Conservation (phyloP, 257 asterid species). For the Nicotiana knightiana region DNA sequence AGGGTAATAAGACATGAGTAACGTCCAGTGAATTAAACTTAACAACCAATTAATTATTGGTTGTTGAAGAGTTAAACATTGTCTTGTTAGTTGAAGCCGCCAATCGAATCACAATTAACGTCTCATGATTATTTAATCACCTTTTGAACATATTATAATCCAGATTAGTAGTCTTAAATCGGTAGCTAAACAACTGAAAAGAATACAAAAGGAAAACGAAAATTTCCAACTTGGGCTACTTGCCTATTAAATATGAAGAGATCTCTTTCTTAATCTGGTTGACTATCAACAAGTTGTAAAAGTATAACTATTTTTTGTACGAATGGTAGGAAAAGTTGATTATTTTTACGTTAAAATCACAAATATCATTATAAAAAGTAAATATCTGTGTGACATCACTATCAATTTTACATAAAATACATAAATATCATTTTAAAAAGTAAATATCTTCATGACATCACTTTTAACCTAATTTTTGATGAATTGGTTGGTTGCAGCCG, state of each 20-base stretch:
- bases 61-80: constrained; percentile 21
- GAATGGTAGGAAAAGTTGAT: neutral
- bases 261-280: neutral
- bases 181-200: neutral
- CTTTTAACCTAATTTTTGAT: neutral
- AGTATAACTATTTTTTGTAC: neutral
- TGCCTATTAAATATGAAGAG: neutral
- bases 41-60: constrained; percentile 13
- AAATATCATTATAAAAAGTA: too few relatives aligned
- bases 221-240: neutral
- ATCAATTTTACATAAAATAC: neutral
- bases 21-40: neutral
- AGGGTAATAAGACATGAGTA: neutral
- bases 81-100: constrained; percentile 29
- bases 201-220: neutral
- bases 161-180: neutral
- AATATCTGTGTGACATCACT: neutral
- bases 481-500: constrained; percentile 33
- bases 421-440: neutral
- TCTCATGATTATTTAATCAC: constrained; percentile 14
- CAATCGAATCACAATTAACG: constrained; percentile 9
- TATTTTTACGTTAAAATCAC: neutral
- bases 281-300: constrained; percentile 1
- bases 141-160: neutral
- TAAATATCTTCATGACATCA: constrained; percentile 12